phyloP scores from a whole-genome alignment of 306 rosid species.

The Hylodesmum podocarpum region DNA sequence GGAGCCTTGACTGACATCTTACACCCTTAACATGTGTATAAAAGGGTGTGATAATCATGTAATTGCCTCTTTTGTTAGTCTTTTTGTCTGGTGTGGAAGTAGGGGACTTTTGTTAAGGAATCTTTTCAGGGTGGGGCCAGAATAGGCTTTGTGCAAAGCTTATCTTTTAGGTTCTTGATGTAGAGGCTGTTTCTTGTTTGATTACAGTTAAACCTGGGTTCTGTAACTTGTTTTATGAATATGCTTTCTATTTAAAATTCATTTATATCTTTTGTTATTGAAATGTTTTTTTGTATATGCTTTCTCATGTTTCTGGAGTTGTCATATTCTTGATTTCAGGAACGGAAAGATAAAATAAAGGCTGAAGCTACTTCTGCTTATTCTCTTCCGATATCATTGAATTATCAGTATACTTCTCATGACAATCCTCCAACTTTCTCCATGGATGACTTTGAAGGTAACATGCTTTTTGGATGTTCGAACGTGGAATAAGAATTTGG shows the following conservation, averaged over 20 bases:
- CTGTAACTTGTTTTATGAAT: neutral
- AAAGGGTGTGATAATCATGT: neutral
- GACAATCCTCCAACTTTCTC: constrained; percentile 68
- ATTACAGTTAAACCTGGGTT: constrained; percentile 4
- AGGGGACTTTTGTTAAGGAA: constrained; percentile 3
- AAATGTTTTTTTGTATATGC: neutral
- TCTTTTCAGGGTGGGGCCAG: neutral
- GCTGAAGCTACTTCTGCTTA: constrained; percentile 70
- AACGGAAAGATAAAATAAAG: constrained; percentile 70
- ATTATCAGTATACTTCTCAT: constrained; percentile 35
- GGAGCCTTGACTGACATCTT: neutral
- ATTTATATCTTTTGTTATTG: neutral
- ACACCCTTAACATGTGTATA: neutral
- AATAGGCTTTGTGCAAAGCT: neutral
- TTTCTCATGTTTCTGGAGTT: constrained; percentile 20
- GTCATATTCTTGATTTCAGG: constrained; percentile 49
- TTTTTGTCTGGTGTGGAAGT: constrained; percentile 21
- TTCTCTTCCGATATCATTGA: constrained; percentile 43
- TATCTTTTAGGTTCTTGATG: constrained; percentile 1
- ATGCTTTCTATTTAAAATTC: neutral
- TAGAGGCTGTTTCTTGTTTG: neutral
- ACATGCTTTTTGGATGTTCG: constrained; percentile 24
- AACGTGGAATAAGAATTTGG: constrained; percentile 11
- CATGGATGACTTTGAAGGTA: constrained; percentile 95
- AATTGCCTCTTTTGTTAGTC: neutral